Percentiles rank a stretch among this genome's conserved stretches.
Conservation (phyloP, 1,284 basidiomycete species). For the Cystobasidium slooffiae region DNA sequence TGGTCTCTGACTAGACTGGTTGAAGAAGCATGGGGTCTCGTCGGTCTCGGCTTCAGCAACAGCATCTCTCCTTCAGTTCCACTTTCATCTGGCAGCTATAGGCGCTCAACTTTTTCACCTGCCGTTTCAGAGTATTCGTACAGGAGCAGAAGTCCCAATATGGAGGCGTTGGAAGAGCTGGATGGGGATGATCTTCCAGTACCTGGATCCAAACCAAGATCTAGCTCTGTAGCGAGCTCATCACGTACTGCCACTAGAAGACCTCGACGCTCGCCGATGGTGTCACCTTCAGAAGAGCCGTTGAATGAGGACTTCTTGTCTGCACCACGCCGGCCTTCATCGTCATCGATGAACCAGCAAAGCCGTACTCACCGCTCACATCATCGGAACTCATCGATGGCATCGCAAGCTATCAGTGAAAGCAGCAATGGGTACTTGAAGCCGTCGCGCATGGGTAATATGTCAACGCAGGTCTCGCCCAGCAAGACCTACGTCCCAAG, state of each 20-base stretch:
- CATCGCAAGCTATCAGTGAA: background rate
- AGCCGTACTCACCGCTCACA: background rate
- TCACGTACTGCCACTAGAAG: constrained; percentile 26
- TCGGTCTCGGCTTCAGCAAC: constrained; percentile 17
- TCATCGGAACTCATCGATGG: background rate
- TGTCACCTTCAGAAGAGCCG: constrained; percentile 16
- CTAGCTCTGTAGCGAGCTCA: constrained; percentile 29
- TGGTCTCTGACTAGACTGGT: constrained; percentile 56
- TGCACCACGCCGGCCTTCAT: background rate
- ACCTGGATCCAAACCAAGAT: background rate
- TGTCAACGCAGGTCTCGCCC: constrained; percentile 40
- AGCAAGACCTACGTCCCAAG: constrained; percentile 30
- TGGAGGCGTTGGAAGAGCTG: constrained; percentile 1
- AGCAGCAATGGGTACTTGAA: constrained; percentile 9
- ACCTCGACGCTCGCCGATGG: constrained; percentile 19
- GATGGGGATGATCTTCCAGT: background rate
- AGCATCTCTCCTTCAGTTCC: background rate
- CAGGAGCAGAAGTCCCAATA: constrained; percentile 3
- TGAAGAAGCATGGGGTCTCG: constrained; percentile 52
- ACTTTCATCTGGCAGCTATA: constrained; percentile 5
- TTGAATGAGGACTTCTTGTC: background rate
- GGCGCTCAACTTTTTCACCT: constrained; percentile 19
- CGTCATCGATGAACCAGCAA: background rate
- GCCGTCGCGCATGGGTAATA: constrained; percentile 12
- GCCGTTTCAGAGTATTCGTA: constrained; percentile 6